Conservation (phyloP, 768 basidiomycete genomes). For the Tylopilus sp. region DNA sequence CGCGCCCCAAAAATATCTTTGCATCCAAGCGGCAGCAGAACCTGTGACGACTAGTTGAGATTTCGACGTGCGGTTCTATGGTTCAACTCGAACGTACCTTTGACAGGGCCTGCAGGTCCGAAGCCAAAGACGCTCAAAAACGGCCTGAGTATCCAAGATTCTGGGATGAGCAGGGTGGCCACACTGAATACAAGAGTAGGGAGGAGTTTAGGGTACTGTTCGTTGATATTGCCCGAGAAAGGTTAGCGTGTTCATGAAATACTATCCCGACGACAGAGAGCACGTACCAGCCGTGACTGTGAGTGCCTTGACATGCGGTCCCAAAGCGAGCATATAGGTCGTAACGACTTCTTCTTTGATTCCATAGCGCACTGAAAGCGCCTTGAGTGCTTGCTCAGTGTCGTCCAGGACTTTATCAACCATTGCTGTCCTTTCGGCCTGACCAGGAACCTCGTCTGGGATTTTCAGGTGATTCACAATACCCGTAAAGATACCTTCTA, state of each 20-base stretch:
- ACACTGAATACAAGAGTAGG: not conserved
- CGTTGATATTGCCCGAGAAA: not conserved
- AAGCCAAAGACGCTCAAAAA: slow-evolving; percentile 14
- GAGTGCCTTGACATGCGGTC: not conserved
- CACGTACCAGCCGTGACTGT: not conserved
- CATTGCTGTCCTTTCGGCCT: not conserved
- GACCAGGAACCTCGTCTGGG: not conserved
- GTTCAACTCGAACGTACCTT: not conserved
- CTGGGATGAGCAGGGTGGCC: not conserved
- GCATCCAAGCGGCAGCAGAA: slow-evolving; percentile 11
- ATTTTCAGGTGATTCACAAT: not conserved
- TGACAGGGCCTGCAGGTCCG: slow-evolving; percentile 10
- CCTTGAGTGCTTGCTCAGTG: not conserved
- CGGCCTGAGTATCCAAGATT: slow-evolving; percentile 9
- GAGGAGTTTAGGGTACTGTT: not conserved
- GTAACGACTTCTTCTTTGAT: not conserved
- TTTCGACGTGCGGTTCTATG: not conserved
- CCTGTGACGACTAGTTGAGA: not conserved
- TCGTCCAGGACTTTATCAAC: not conserved
- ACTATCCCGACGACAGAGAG: not conserved
- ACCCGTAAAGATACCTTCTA: not conserved
- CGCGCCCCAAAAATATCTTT: not conserved
- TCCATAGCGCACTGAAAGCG: not conserved
- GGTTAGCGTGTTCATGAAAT: not conserved
- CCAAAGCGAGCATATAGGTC: not conserved